These are phyloP conservation scores for Diophrys sp. DNA, from an alignment of 73 alveolate genomes.

Conservation along the genomic window DNA sequence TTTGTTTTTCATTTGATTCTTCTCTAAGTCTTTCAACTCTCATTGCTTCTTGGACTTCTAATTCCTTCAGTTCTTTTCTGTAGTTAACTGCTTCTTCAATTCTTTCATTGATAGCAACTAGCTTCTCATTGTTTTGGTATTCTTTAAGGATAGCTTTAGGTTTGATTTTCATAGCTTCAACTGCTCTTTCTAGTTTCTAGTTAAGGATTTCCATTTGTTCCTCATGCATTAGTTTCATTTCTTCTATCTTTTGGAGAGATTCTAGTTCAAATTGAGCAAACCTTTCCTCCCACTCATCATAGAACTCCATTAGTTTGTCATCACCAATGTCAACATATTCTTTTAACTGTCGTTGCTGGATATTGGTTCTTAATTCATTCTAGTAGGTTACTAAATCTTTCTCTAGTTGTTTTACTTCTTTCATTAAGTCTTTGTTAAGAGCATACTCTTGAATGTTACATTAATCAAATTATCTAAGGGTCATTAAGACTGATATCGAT, in stretches of 20 bases:
- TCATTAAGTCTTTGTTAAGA: conserved; percentile 9
- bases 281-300: conserved; percentile 81
- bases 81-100: conserved; percentile 95
- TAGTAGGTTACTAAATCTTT: conserved; percentile 73
- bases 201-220: conserved; percentile 73
- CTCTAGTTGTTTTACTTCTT: conserved; percentile 61
- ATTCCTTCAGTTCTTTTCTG: conserved; percentile 86
- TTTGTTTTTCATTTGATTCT: conserved; percentile 79
- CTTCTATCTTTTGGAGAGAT: conserved; percentile 73
- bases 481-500: too few species aligned
- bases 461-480: too few species aligned
- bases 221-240: conserved; percentile 72
- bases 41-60: conserved; percentile 81
- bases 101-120: conserved; percentile 93
- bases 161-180: conserved; percentile 82
- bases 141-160: conserved; percentile 84
- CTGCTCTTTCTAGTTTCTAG: conserved; percentile 79
- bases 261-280: conserved; percentile 71
- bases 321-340: conserved; percentile 89
- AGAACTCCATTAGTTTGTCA: conserved; percentile 88
- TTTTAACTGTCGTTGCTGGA: conserved; percentile 77
- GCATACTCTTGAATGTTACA: conserved; percentile 9
- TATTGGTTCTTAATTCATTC: conserved; percentile 81
- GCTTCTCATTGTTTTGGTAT: conserved; percentile 85
- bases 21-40: conserved; percentile 87